These are phyloP conservation scores for Massarina eburnea DNA, from an alignment of 2,329 filamentous ascomycete genomes.

Conservation along the genomic window DNA sequence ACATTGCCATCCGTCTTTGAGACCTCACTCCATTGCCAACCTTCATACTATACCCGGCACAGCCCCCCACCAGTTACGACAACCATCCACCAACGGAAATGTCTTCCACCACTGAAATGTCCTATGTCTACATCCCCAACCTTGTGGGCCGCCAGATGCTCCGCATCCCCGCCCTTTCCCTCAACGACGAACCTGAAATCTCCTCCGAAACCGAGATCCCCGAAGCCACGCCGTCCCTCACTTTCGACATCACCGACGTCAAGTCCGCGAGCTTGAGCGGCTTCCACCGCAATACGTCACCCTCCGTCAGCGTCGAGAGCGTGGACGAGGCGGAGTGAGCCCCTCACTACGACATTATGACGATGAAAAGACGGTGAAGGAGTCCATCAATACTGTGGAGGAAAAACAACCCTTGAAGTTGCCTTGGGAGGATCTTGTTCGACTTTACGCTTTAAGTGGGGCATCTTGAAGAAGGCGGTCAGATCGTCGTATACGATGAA, in stretches of 20 bases:
- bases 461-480: too few species aligned
- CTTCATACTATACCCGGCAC: slow-evolving; percentile 5
- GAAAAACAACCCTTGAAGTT: too few species aligned
- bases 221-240: slow-evolving; percentile 14
- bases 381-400: too few species aligned
- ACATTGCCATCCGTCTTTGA: background rate
- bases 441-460: too few species aligned
- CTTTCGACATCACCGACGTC: slow-evolving; percentile 13
- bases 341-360: slow-evolving; percentile 2
- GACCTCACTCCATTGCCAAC: too few species aligned
- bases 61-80: background rate
- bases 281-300: slow-evolving; percentile 25
- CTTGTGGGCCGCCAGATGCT: slow-evolving; percentile 42
- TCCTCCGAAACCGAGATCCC: slow-evolving; percentile 18
- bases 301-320: slow-evolving; percentile 31
- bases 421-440: too few species aligned
- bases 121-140: slow-evolving; percentile 43
- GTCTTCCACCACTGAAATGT: slow-evolving; percentile 29
- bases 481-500: too few species aligned
- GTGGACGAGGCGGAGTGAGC: slow-evolving; percentile 21
- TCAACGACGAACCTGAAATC: slow-evolving; percentile 22
- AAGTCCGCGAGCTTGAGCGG: slow-evolving; percentile 1
- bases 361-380: background rate
- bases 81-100: slow-evolving; percentile 17
- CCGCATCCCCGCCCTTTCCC: slow-evolving; percentile 28